Evolutionary conservation across 1,284 basidiomycete species (phyloP).

Genomic region (Agroathelia rolfsii): DNA sequence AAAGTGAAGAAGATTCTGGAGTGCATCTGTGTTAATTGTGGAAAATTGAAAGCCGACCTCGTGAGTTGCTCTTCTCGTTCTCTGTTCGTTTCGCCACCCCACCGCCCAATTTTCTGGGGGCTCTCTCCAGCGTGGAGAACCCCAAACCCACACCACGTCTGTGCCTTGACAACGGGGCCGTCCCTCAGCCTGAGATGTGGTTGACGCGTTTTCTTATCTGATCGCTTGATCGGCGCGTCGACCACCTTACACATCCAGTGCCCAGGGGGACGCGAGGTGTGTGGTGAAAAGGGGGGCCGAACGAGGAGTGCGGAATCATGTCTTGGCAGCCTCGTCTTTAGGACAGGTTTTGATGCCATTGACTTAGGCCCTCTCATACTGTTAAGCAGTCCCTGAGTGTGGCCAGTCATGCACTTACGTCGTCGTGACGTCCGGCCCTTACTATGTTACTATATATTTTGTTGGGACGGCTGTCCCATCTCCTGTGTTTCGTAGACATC

Average conservation of each 20-base stretch:
- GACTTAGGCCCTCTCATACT: conserved; percentile 36
- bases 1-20: conserved; percentile 99
- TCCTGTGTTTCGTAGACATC: conserved; percentile 29
- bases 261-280: conserved; percentile 74
- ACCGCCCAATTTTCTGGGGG: conserved; percentile 89
- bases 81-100: conserved; percentile 83
- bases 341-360: conserved; percentile 28
- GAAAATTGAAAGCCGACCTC: conserved; percentile 93
- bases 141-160: conserved; percentile 76
- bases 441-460: conserved; percentile 22
- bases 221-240: conserved; percentile 82
- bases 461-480: too few species aligned
- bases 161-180: conserved; percentile 68
- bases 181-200: conserved; percentile 64
- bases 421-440: conserved; percentile 46
- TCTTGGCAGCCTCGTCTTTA: conserved; percentile 21
- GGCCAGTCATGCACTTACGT: conserved; percentile 47
- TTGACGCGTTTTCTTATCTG: conserved; percentile 73
- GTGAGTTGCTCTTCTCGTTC: conserved; percentile 73
- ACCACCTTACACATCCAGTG: conserved; percentile 53
- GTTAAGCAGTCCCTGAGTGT: conserved; percentile 54
- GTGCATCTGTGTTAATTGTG: conserved; percentile 97
- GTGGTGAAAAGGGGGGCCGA: conserved; percentile 92
- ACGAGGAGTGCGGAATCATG: conserved; percentile 78
- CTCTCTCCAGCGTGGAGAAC: conserved; percentile 86